Percentiles rank a stretch among this genome's conserved stretches.
Conservation (phyloP, 164 flowering plant genomes). For the Nymphaea colorata region DNA sequence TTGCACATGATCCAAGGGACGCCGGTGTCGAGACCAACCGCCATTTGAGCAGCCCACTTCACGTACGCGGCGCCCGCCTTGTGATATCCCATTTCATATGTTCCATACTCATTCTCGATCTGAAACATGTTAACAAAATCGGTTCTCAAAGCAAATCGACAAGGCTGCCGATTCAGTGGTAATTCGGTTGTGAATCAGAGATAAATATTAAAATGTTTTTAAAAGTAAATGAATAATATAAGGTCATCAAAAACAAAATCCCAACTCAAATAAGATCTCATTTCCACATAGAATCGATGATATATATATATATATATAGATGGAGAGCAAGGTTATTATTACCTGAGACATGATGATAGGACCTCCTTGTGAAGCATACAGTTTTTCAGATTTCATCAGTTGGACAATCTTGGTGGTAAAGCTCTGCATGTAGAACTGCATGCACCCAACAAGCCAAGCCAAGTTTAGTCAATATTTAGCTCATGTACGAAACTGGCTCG, state of each 20-base stretch:
- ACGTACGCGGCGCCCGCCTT: slow-evolving; percentile 49
- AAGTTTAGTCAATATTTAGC: background rate
- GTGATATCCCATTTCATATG: slow-evolving; percentile 34
- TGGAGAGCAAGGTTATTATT: background rate
- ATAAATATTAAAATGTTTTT: no score
- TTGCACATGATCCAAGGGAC: slow-evolving; percentile 95
- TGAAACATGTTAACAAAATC: slow-evolving; percentile 6
- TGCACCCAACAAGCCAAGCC: background rate
- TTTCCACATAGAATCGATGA: no score
- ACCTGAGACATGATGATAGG: slow-evolving; percentile 95
- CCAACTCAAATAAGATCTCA: no score
- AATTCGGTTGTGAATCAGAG: no score
- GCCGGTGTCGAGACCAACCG: slow-evolving; percentile 61
- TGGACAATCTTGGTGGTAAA: slow-evolving; percentile 56
- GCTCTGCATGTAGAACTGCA: slow-evolving; percentile 61
- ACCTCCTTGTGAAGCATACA: slow-evolving; percentile 96
- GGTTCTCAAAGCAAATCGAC: no score
- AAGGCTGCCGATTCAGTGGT: no score
- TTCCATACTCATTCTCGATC: slow-evolving; percentile 82
- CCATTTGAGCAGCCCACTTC: slow-evolving; percentile 75
- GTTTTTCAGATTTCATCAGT: slow-evolving; percentile 53
- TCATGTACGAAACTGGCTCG: background rate
- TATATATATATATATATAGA: no score
- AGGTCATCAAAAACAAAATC: no score
- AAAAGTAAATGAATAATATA: no score